A percentile compares a stretch with the other conserved stretches of the same genome.
Conservation (phyloP, 2,329 filamentous ascomycete species). For the Xylariaceae sp. region DNA sequence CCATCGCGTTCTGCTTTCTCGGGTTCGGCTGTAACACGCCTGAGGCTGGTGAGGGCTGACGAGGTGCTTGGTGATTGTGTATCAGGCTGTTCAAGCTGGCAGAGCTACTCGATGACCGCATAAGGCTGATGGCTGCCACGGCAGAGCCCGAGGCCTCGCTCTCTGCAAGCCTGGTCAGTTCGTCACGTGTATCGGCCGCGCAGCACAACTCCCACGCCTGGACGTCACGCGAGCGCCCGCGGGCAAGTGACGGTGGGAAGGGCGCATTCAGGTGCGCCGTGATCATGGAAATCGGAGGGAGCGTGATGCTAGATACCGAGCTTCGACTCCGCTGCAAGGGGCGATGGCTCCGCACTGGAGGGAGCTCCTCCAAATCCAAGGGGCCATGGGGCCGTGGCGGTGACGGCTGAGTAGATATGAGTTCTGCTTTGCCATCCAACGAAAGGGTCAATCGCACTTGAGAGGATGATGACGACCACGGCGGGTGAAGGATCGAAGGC, state of each 20-base stretch:
- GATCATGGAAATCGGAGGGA: slow-evolving; percentile 51
- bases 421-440: slow-evolving; percentile 83
- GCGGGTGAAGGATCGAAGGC: slow-evolving; percentile 34
- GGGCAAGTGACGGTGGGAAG: slow-evolving; percentile 51
- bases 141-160: slow-evolving; percentile 75
- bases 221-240: slow-evolving; percentile 78
- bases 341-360: slow-evolving; percentile 42
- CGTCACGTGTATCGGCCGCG: slow-evolving; percentile 71
- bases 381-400: slow-evolving; percentile 59
- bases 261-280: slow-evolving; percentile 46
- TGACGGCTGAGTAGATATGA: slow-evolving; percentile 65
- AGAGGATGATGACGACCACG: slow-evolving; percentile 35
- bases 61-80: slow-evolving; percentile 24
- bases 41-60: slow-evolving; percentile 5
- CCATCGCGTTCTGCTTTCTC: slow-evolving; percentile 58
- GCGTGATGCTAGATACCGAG: slow-evolving; percentile 53
- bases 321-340: slow-evolving; percentile 67
- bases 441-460: slow-evolving; percentile 75
- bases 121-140: slow-evolving; percentile 72
- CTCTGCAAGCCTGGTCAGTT: slow-evolving; percentile 74
- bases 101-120: slow-evolving; percentile 64
- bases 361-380: slow-evolving; percentile 39
- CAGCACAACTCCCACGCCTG: slow-evolving; percentile 89
- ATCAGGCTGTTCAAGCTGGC: slow-evolving; percentile 34
- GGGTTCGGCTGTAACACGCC: slow-evolving; percentile 47